Evolutionary conservation across 2,329 filamentous ascomycete genomes (phyloP).

Genomic region (Bipolaris bicolor): DNA sequence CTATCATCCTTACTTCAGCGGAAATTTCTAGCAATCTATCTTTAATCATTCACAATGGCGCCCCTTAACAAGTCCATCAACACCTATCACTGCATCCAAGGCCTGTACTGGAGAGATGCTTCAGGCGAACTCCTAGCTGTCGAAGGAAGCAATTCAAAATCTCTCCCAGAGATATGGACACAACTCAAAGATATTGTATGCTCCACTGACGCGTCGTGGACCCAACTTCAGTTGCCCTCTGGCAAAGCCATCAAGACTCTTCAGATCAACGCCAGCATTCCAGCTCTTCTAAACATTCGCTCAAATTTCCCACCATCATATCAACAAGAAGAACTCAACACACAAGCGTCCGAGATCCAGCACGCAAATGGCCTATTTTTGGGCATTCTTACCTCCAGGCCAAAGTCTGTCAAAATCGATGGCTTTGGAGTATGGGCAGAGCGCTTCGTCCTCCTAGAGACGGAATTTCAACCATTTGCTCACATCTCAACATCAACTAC

Average conservation of each 20-base stretch:
- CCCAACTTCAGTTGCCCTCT: slow-evolving; percentile 27
- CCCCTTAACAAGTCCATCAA: slow-evolving; percentile 39
- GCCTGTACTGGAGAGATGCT: slow-evolving; percentile 37
- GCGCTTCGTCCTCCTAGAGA: slow-evolving; percentile 38
- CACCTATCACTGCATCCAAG: slow-evolving; percentile 38
- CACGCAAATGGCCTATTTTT: slow-evolving; percentile 30
- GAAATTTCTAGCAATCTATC: slow-evolving; percentile 6
- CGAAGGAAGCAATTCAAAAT: slow-evolving; percentile 32
- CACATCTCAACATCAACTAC: slow-evolving; percentile 25
- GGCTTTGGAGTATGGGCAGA: slow-evolving; percentile 36
- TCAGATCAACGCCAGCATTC: slow-evolving; percentile 23
- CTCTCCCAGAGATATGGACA: slow-evolving; percentile 28
- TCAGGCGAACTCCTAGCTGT: slow-evolving; percentile 33
- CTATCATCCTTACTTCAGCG: slow-evolving; percentile 10
- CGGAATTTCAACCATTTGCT: slow-evolving; percentile 32
- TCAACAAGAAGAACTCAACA: slow-evolving; percentile 27
- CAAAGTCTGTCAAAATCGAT: slow-evolving; percentile 31
- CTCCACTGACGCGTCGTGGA: slow-evolving; percentile 22
- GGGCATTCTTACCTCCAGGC: slow-evolving; percentile 32
- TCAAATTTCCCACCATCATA: slow-evolving; percentile 33
- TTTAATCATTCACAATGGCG: slow-evolving; percentile 28
- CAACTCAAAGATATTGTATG: slow-evolving; percentile 26
- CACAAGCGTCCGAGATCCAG: slow-evolving; percentile 29
- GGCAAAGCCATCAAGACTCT: slow-evolving; percentile 34
- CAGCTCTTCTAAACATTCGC: slow-evolving; percentile 27